Evolutionary conservation across 805 yeast species (phyloP).

Genomic region (Wickerhamiella vanderwaltii): DNA sequence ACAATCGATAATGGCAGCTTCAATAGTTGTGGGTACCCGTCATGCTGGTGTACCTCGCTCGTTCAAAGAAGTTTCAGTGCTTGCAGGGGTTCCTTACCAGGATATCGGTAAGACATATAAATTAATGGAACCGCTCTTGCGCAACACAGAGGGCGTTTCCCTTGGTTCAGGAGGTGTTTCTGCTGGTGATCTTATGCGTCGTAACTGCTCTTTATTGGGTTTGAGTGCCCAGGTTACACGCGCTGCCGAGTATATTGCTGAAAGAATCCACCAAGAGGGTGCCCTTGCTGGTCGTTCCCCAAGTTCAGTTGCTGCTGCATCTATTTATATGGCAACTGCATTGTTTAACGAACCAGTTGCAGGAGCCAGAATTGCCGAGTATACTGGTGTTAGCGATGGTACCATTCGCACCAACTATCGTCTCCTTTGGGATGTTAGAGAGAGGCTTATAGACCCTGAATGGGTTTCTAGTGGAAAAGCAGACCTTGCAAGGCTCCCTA

Average conservation of each 20-base stretch:
- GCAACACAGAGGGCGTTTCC: slow-evolving; percentile 26
- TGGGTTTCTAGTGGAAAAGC: slow-evolving; percentile 65
- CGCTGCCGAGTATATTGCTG: slow-evolving; percentile 87
- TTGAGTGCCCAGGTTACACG: slow-evolving; percentile 71
- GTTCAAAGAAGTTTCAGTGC: slow-evolving; percentile 89
- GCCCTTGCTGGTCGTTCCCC: slow-evolving; percentile 95
- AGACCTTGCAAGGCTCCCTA: slow-evolving; percentile 36
- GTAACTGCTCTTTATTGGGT: slow-evolving; percentile 93
- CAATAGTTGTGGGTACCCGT: slow-evolving; percentile 87
- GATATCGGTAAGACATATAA: slow-evolving; percentile 89
- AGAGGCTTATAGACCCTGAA: slow-evolving; percentile 57
- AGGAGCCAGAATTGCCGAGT: slow-evolving; percentile 75
- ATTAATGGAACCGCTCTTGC: slow-evolving; percentile 59
- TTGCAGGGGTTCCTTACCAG: slow-evolving; percentile 85
- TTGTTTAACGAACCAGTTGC: slow-evolving; percentile 68
- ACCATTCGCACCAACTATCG: slow-evolving; percentile 89
- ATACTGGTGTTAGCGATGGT: slow-evolving; percentile 93
- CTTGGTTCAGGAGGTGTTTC: slow-evolving; percentile 42
- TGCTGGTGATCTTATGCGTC: slow-evolving; percentile 88
- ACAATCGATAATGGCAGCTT: slow-evolving; percentile 92
- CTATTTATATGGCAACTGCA: slow-evolving; percentile 85
- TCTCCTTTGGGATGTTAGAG: slow-evolving; percentile 61
- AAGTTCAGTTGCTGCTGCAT: slow-evolving; percentile 94
- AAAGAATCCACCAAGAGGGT: slow-evolving; percentile 79
- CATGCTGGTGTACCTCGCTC: slow-evolving; percentile 90